Base-by-base conservation (phyloP, 768 basidiomycete species). In the Trametes elegans region DNA sequence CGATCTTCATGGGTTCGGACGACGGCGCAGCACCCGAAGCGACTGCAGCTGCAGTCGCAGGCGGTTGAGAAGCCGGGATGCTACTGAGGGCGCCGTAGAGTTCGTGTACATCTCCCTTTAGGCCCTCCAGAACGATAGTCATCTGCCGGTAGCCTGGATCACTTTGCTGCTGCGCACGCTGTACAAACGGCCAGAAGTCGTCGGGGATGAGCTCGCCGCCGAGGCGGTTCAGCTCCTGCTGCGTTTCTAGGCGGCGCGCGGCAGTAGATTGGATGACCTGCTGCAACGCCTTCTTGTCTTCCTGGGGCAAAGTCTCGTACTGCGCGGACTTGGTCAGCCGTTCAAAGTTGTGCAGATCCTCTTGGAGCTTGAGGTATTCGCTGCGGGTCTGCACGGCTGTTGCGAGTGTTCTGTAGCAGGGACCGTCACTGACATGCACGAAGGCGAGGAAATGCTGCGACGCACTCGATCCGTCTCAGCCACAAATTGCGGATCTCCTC, bases 391-490 rank as follows among this genome's bases (percentile, higher is more conserved):
- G 53, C 42, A 75, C 67, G 0, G 72, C 71, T 7, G 67, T 60
- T 9, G 73, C 68, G 53, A 79, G 63, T 32, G 72, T 51, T 38
- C 77, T 78, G 47, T 26, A n/a, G 29, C 23, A 9, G 38, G 9
- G 11, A 34, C 3, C 10, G 39, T 48, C 27, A 19, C 35, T 18
- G 18, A 13, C 32, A 13, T 10, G 26, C 5, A 14, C 9, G 14
- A 19, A 26, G 32, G 24, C 5, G 23, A 23, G 26, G 26, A 7
- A 11, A n/a, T 54, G 26, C 36, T 28, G 46, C 14, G 27, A 61
- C 76, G 40, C 58, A 77, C 76, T 71, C 70, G 31, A 78, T 66
- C 24, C 76, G 74, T 32, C 72, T 68, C 31, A 70, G 64, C 76
- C 76, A 77, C 38, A 69, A 61, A 23, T 53, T 59, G n/a, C 66